Base-by-base conservation (phyloP, 1,284 basidiomycete species). In the Tylopilus orsonianus region DNA sequence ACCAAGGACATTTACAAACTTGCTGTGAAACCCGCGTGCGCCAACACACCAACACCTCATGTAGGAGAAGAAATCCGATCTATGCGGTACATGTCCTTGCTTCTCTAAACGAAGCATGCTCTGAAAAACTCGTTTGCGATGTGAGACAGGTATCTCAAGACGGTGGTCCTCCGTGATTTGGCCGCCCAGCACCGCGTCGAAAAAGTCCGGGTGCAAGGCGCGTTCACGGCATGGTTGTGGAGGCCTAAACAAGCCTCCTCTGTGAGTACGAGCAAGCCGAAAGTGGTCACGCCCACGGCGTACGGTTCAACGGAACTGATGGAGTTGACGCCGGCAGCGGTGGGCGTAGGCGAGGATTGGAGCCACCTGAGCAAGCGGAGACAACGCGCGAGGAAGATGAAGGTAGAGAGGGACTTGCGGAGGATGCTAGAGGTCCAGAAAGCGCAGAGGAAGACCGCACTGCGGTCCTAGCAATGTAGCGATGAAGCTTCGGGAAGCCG, bases 321-420 rank as follows among this genome's bases (percentile, higher is more conserved):
- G 51, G 61, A 49, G 45, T 49, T 45, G 41, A 55, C 48, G 36
- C 62, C 53, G 5, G 57, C 54, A 18, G 74, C 75, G 27, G 75
- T 82, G 3, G 80, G 77, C 2, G 72, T 76, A 1, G 77, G 73
- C 2, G 74, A 73, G 49, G 80, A 85, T 52, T 74, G 71, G 64
- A 69, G 71, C 7, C 81, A 85, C 59, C 62, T 85, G 49, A 85
- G 75, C 65, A 75, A 68, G 53, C 68, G 80, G 48, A 66, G 81
- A 56, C 71, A 70, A 49, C 65, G 71, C 19, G 70, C 75, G 30
- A 65, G 77, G 41, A 55, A 61, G 20, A 58, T 44, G 40, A 75
- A 75, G 50, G 64, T 78, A 3, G 57, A 64, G 37, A 58, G 55
- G 36, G 71, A 70, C 30, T 43, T 59, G 9, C 62, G 42, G 51